Percentiles rank a stretch among this genome's conserved stretches.
These are phyloP conservation scores for Beauveria bassiana DNA, from an alignment of 2,329 filamentous ascomycete genomes.

Conservation along the genomic window DNA sequence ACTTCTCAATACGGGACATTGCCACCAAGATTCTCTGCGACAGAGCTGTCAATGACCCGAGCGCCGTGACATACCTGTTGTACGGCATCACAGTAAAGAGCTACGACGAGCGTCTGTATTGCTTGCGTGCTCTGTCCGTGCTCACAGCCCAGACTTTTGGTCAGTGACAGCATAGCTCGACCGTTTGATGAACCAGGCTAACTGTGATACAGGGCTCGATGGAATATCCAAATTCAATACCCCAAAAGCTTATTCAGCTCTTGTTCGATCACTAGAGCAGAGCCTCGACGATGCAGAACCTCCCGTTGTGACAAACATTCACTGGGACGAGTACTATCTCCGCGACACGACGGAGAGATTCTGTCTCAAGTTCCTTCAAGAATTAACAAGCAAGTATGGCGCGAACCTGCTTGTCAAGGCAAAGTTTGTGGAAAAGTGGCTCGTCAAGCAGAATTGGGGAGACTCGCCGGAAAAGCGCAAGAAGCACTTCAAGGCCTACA, in stretches of 20 bases:
- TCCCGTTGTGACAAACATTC: constrained; percentile 43
- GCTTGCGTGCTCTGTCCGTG: constrained; percentile 47
- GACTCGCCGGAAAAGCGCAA: constrained; percentile 41
- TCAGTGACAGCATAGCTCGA: constrained; percentile 13
- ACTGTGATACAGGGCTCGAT: constrained; percentile 23
- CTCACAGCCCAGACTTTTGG: constrained; percentile 37
- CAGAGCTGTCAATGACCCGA: constrained; percentile 49
- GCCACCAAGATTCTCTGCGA: constrained; percentile 52
- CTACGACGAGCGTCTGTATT: constrained; percentile 51
- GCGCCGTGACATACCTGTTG: constrained; percentile 43
- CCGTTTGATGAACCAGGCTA: background rate
- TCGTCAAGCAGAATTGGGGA: constrained; percentile 66
- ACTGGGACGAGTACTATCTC: constrained; percentile 56
- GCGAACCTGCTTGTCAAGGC: constrained; percentile 51
- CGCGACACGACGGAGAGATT: constrained; percentile 55
- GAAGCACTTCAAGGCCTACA: constrained; percentile 46
- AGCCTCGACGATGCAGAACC: constrained; percentile 42
- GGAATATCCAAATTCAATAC: constrained; percentile 41
- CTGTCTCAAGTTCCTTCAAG: constrained; percentile 48
- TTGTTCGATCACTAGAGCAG: constrained; percentile 54
- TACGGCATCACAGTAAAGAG: constrained; percentile 51
- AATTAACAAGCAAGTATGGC: constrained; percentile 53
- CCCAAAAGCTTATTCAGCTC: constrained; percentile 43
- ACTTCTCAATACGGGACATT: constrained; percentile 63
- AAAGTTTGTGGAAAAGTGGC: constrained; percentile 63